Evolutionary conservation across 257 asterid genomes (phyloP).

Genomic region (Linaria vulgaris): DNA sequence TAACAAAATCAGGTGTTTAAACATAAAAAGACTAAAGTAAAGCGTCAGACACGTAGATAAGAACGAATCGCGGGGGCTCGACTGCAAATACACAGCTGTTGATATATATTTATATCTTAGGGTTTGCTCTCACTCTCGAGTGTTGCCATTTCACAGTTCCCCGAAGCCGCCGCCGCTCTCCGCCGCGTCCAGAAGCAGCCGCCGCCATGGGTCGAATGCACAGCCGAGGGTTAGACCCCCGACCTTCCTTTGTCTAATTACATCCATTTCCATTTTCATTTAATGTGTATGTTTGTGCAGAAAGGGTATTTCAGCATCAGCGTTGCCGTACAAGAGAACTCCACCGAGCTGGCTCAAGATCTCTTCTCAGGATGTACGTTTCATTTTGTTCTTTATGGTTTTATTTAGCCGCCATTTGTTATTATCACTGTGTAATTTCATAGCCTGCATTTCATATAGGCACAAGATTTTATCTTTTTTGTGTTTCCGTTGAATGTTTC

Average conservation of each 20-base stretch:
- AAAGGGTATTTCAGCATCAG: slow-evolving; percentile 86
- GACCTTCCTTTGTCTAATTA: neutral
- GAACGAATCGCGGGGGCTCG: slow-evolving; percentile 23
- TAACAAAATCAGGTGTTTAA: too few relatives aligned
- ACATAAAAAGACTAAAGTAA: neutral
- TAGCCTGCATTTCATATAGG: too few relatives aligned
- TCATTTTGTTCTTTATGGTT: neutral
- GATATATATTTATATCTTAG: slow-evolving; percentile 18
- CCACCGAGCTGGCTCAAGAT: slow-evolving; percentile 85
- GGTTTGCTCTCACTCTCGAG: slow-evolving; percentile 29
- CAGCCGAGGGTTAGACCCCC: slow-evolving; percentile 65
- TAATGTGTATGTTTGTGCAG: slow-evolving; percentile 39
- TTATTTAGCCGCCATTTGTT: neutral
- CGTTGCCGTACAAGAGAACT: slow-evolving; percentile 84
- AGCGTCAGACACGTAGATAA: neutral
- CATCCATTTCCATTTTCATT: neutral
- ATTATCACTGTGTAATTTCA: neutral
- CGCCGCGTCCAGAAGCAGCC: slow-evolving; percentile 21
- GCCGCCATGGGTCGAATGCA: slow-evolving; percentile 89
- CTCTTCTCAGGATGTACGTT: slow-evolving; percentile 51
- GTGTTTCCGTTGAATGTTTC: too few relatives aligned
- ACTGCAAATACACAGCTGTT: slow-evolving; percentile 23
- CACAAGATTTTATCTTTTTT: too few relatives aligned
- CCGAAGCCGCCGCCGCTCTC: slow-evolving; percentile 28
- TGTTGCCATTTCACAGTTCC: slow-evolving; percentile 1